These are phyloP conservation scores for Apodospora peruviana DNA, from an alignment of 495 filamentous ascomycete species.

Conservation along the genomic window DNA sequence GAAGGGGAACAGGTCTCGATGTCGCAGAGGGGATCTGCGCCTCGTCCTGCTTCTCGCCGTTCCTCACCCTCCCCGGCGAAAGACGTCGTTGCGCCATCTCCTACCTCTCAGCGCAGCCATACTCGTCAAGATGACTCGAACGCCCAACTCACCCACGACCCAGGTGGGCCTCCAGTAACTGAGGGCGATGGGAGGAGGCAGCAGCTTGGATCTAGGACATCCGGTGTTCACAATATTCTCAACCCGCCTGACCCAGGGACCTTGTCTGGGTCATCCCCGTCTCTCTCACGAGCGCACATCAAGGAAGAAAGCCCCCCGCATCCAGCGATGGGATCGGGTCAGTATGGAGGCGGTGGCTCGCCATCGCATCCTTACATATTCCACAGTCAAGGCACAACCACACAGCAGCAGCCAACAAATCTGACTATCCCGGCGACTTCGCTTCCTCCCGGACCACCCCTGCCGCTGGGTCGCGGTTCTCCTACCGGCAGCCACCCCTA, in stretches of 20 bases:
- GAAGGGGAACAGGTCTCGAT: slow-evolving; percentile 56
- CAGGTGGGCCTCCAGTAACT: slow-evolving; percentile 15
- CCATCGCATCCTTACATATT: slow-evolving; percentile 25
- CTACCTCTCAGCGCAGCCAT: slow-evolving; percentile 16
- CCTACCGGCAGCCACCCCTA: slow-evolving; percentile 35
- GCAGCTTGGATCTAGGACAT: slow-evolving; percentile 33
- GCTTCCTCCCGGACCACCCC: slow-evolving; percentile 24
- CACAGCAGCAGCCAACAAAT: slow-evolving; percentile 15
- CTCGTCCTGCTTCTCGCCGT: slow-evolving; percentile 40
- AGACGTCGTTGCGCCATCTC: slow-evolving; percentile 21
- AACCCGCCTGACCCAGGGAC: slow-evolving; percentile 38
- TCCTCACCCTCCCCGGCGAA: slow-evolving; percentile 24
- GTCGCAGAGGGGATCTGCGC: slow-evolving; percentile 50
- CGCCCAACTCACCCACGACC: slow-evolving; percentile 24
- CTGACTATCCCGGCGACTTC: slow-evolving; percentile 19
- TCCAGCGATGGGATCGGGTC: slow-evolving; percentile 18
- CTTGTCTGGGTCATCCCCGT: slow-evolving; percentile 13
- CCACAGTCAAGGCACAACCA: slow-evolving; percentile 22
- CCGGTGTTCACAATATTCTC: slow-evolving; percentile 47
- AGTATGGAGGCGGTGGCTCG: slow-evolving; percentile 24
- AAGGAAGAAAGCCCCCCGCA: slow-evolving; percentile 7
- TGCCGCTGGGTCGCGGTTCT: slow-evolving; percentile 29
- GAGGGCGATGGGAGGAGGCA: slow-evolving; percentile 29
- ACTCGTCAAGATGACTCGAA: slow-evolving; percentile 19
- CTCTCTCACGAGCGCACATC: slow-evolving; percentile 9